Percentiles rank a stretch among this genome's conserved stretches.
phyloP scores from a whole-genome alignment of 345 rosid species.

The Eutrema heterophyllum region DNA sequence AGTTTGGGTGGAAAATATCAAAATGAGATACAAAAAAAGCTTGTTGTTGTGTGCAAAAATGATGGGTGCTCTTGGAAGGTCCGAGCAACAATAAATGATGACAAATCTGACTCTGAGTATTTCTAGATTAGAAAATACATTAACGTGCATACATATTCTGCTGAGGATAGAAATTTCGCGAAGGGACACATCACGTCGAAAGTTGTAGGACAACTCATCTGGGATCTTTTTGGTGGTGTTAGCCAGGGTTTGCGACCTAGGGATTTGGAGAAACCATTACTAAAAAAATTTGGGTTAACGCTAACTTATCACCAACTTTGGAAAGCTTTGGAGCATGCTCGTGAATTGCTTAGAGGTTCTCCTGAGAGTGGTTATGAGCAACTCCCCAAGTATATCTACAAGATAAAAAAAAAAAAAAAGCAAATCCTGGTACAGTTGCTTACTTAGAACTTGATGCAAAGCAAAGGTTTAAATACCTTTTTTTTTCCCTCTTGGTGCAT shows the following conservation, averaged over 20 bases:
- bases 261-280: no score
- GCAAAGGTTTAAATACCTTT: not conserved
- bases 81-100: not conserved
- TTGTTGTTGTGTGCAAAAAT: not conserved
- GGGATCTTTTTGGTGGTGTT: not conserved
- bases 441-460: not conserved
- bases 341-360: not conserved
- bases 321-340: no score
- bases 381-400: not conserved
- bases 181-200: not conserved
- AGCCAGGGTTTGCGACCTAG: no score
- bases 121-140: not conserved
- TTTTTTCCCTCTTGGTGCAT: not conserved
- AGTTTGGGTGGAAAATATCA: no score
- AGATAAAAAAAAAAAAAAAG: not conserved
- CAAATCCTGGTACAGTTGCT: not conserved
- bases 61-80: not conserved
- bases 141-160: not conserved
- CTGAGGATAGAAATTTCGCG: not conserved
- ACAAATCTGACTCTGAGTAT: not conserved
- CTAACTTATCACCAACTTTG: no score
- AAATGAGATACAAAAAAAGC: no score
- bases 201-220: not conserved
- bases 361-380: not conserved
- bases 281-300: no score